Evolutionary conservation across 2,329 filamentous ascomycete genomes (phyloP), one percentile per base, ranked within the genome.

Genomic region (Cladosporium sphaerospermum): DNA sequence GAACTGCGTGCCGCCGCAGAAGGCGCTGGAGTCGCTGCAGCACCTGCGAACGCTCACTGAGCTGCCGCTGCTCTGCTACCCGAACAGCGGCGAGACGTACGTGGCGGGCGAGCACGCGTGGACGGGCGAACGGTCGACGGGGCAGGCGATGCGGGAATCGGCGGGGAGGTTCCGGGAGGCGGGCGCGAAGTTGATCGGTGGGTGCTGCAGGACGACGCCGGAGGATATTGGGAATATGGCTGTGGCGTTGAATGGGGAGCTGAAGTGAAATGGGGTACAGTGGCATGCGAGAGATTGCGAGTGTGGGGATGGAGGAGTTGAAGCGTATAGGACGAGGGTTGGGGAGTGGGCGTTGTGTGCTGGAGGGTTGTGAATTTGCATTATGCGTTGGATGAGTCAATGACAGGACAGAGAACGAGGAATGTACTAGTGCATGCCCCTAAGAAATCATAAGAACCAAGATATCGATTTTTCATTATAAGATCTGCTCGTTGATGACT

Each of bases 41-140:
- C 59, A 59, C 10, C 54, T 75, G 31, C 56, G 53, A 13, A 53
- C 58, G 13, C 45, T 65, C 23, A 68, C 71, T 16, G 57, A 59
- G 34, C 65, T 68, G 45, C 66, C 68, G 9, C 55, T 74, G 39
- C 45, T 62, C 10, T 60, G 56, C 49, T 77, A 76, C 61, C 73
- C 74, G 0, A 77, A 77, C 47, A 75, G 73, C 3, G 75, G 75
- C 2, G 75, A 77, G 60, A 61, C 62, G 23, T 77, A 71, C 68
- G 70, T 76, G 61, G 71, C 73, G 4, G 61, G 8, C 16, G 45
- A 49, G 40, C 44, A 54, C 43, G 33, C 40, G 11, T 54, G 52
- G 52, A 48, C 45, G 9, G 52, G 52, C 39, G 28, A 11, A 8
- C 18, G n/a, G 16, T 32, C 11, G 60, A 42, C 47, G 9, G 48